phyloP scores from a whole-genome alignment of 176 grass and related monocot genomes.

The Saccharum officinarum region DNA sequence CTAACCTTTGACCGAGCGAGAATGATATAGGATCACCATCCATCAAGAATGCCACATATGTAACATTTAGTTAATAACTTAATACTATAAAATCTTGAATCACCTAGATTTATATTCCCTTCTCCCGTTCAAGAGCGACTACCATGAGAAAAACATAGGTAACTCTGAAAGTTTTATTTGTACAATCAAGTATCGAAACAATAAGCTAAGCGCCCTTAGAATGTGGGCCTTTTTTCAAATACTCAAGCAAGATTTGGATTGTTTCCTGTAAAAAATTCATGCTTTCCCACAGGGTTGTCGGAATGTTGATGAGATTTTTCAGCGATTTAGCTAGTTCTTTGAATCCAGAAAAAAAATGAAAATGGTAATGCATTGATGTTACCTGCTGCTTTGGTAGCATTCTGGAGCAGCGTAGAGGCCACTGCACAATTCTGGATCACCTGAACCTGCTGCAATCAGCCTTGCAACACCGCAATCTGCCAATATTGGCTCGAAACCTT shows the following conservation, averaged over 20 bases:
- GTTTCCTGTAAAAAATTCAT: not conserved
- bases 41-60: not conserved
- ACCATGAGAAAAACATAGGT: not conserved
- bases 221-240: not conserved
- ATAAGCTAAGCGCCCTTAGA: not conserved
- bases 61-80: not conserved
- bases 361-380: slow-evolving; percentile 2
- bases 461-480: slow-evolving; percentile 70
- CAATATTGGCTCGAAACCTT: slow-evolving; percentile 70
- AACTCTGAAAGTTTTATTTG: not conserved
- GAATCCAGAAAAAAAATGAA: not conserved
- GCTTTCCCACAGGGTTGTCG: not conserved
- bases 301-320: not conserved
- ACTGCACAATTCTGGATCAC: slow-evolving; percentile 44
- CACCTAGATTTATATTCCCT: not conserved
- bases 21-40: not conserved
- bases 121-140: not conserved
- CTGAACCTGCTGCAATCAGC: slow-evolving; percentile 40
- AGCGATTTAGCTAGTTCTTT: not conserved
- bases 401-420: slow-evolving; percentile 71
- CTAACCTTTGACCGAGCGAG: not conserved
- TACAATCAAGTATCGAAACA: not conserved
- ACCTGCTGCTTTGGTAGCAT: slow-evolving; percentile 89
- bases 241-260: not conserved
- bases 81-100: not conserved